Evolutionary conservation across 2,329 filamentous ascomycete genomes (phyloP).

Genomic region (Fusarium sacchari): DNA sequence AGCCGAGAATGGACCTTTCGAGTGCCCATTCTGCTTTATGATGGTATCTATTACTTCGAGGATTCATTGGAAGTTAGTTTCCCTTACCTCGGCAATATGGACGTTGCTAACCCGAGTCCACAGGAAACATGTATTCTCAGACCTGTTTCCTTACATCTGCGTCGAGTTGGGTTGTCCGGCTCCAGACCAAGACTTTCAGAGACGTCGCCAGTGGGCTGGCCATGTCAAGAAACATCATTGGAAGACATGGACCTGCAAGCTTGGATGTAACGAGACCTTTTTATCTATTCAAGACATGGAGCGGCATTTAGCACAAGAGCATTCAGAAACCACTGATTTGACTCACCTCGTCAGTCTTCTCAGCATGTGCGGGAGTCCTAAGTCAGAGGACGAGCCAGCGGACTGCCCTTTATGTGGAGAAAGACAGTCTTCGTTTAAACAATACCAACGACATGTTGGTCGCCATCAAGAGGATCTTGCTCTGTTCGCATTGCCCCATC

Average conservation of each 20-base stretch:
- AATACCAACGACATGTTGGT: background rate
- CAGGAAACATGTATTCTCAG: background rate
- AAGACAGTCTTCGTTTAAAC: rapidly evolving
- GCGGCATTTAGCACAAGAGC: rapidly evolving
- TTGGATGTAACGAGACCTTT: background rate
- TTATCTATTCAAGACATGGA: rapidly evolving
- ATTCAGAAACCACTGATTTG: rapidly evolving
- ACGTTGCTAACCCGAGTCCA: rapidly evolving
- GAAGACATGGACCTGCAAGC: background rate
- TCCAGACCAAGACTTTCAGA: background rate
- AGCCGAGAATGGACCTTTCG: background rate
- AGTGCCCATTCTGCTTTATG: slow-evolving; percentile 10
- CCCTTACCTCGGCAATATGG: rapidly evolving
- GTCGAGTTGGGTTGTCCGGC: background rate
- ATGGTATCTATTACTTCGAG: background rate
- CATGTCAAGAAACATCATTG: background rate
- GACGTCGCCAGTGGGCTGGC: background rate
- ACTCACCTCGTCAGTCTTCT: rapidly evolving
- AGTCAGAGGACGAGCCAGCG: rapidly evolving
- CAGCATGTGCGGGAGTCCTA: rapidly evolving
- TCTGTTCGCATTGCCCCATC: background rate
- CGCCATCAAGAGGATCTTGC: slow-evolving; percentile 10
- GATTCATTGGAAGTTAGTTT: background rate
- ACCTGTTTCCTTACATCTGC: background rate
- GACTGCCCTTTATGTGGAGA: background rate